Percentiles rank a stretch among this genome's conserved stretches.
Evolutionary conservation across 2,329 filamentous ascomycete genomes (phyloP).

Genomic region (Mollisiaceae sp.): DNA sequence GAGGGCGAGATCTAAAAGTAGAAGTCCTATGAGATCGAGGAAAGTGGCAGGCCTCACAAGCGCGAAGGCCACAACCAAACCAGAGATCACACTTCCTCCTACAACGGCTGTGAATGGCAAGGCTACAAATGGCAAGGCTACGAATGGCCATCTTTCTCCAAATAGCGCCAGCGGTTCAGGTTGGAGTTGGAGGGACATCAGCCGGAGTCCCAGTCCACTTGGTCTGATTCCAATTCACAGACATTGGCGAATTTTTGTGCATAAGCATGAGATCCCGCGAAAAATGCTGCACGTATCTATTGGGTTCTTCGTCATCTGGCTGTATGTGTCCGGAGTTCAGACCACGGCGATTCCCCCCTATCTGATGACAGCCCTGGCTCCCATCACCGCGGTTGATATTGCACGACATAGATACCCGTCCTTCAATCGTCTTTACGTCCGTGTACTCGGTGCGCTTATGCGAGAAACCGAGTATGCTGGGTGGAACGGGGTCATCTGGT

Average conservation of each 20-base stretch:
- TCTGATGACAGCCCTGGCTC: conserved; percentile 79
- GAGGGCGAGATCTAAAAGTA: conserved; percentile 41
- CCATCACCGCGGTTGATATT: conserved; percentile 81
- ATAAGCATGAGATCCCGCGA: conserved; percentile 95
- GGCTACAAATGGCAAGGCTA: conserved; percentile 38
- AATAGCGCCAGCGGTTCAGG: conserved; percentile 59
- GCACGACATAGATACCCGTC: conserved; percentile 81
- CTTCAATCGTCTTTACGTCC: conserved; percentile 88
- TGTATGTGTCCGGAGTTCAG: conserved; percentile 83
- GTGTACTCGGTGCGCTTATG: conserved; percentile 87
- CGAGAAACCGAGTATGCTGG: conserved; percentile 92
- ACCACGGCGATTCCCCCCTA: conserved; percentile 80
- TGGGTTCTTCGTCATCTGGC: conserved; percentile 87
- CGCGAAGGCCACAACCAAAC: conserved; percentile 48
- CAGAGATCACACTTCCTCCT: conserved; percentile 29
- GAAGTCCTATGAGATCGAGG: conserved; percentile 47
- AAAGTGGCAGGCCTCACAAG: conserved; percentile 59
- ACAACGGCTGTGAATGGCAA: conserved; percentile 42
- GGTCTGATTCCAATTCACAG: conserved; percentile 95
- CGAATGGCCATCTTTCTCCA: conserved; percentile 75
- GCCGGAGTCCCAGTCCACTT: conserved; percentile 87
- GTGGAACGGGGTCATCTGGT: conserved; percentile 98
- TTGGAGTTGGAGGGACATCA: conserved; percentile 86
- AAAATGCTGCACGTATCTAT: conserved; percentile 95
- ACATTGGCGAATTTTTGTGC: conserved; percentile 88